Evolutionary conservation across 2,329 filamentous ascomycete species (phyloP).

Genomic region (Botrytis pseudocinerea): DNA sequence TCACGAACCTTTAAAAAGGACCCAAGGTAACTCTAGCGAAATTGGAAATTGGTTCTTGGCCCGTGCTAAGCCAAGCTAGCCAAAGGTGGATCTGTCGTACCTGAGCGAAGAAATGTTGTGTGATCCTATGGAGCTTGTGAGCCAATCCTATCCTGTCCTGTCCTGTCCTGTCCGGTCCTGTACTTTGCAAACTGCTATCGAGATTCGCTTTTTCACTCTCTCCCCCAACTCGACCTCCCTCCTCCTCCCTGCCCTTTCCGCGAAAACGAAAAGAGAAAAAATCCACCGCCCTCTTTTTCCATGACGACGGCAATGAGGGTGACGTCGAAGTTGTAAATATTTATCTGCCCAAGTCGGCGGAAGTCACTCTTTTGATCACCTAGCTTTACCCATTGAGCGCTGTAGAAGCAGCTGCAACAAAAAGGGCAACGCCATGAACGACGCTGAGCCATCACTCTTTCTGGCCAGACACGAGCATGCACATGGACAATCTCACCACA

Average conservation of each 20-base stretch:
- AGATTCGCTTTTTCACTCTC: conserved; percentile 15
- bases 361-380: conserved; percentile 22
- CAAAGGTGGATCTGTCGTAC: conserved; percentile 6
- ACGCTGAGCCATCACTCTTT: conserved; percentile 41
- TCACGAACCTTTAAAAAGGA: conserved; percentile 7
- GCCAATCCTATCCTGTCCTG: background rate
- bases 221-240: background rate
- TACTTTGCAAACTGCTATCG: background rate
- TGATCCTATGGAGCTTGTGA: background rate
- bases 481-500: conserved; percentile 37
- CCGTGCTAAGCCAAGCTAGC: conserved; percentile 14
- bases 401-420: conserved; percentile 38
- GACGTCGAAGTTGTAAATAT: conserved; percentile 22
- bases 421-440: conserved; percentile 35
- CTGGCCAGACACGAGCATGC: conserved; percentile 37
- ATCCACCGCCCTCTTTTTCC: conserved; percentile 4
- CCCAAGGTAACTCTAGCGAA: conserved; percentile 20
- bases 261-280: background rate
- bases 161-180: background rate
- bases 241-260: background rate
- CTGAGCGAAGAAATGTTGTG: conserved; percentile 12
- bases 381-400: conserved; percentile 30
- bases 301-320: conserved; percentile 24
- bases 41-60: conserved; percentile 22
- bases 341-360: conserved; percentile 17